Conservation (phyloP, 306 rosid genomes). For the Acacia confusa region DNA sequence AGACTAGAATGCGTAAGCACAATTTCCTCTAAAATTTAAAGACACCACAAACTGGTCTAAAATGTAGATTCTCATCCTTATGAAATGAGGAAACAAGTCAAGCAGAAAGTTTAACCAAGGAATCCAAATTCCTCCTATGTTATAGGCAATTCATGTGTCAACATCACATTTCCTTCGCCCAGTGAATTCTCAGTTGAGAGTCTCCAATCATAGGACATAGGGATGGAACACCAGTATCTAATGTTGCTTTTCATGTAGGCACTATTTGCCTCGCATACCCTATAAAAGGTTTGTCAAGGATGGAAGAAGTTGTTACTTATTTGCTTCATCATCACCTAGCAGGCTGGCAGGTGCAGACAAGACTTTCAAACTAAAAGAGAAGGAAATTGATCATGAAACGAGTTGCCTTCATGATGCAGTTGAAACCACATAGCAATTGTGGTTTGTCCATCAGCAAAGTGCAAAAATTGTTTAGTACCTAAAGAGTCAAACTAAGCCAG, state of each 20-base stretch:
- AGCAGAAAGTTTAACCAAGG: not conserved
- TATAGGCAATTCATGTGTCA: not conserved
- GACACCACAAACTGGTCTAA: not conserved
- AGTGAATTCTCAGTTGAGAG: not conserved
- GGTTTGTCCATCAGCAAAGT: not conserved
- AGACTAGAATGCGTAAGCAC: not conserved
- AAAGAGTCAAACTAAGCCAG: not conserved
- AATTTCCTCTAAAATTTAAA: not conserved
- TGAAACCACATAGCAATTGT: not conserved
- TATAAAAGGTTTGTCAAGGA: not conserved
- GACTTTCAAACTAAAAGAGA: constrained; percentile 17
- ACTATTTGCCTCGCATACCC: not conserved
- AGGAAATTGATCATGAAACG: not conserved
- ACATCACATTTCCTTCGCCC: not conserved
- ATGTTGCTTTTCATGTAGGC: not conserved
- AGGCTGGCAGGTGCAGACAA: constrained; percentile 2
- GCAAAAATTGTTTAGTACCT: not conserved
- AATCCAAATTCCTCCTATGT: not conserved
- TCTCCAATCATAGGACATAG: not conserved
- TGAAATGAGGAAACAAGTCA: not conserved
- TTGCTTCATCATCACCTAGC: not conserved
- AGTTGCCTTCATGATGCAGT: not conserved
- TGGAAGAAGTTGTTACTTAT: not conserved
- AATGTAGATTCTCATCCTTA: constrained; percentile 8
- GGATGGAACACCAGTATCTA: constrained; percentile 2